Conservation (phyloP, 106 monocot genomes). For the Hemerocallis citrina region DNA sequence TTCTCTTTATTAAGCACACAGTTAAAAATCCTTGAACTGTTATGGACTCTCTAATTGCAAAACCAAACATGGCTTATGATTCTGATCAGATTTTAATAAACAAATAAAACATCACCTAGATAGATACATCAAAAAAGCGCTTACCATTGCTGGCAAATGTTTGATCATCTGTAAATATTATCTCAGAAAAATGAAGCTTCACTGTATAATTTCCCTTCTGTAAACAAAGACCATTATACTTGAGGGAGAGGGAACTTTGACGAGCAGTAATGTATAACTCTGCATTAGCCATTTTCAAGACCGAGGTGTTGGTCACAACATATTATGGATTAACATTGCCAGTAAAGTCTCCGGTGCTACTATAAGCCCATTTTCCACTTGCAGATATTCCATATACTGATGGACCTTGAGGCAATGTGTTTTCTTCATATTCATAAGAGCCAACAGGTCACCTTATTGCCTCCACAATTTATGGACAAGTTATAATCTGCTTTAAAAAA, state of each 20-base stretch:
- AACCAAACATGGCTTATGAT: too few relatives aligned
- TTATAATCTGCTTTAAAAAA: conserved; percentile 29
- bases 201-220: conserved; percentile 39
- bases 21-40: too few relatives aligned
- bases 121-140: conserved; percentile 48
- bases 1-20: too few relatives aligned
- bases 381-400: conserved; percentile 24
- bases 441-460: conserved; percentile 20
- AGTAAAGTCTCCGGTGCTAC: conserved; percentile 32
- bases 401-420: conserved; percentile 11
- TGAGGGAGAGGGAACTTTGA: conserved; percentile 35
- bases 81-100: background rate
- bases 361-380: conserved; percentile 45
- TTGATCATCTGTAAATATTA: conserved; percentile 29
- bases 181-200: conserved; percentile 47
- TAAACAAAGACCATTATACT: conserved; percentile 47
- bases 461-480: conserved; percentile 58
- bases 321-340: background rate
- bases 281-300: conserved; percentile 17
- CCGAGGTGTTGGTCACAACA: conserved; percentile 15
- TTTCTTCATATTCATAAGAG: conserved; percentile 17
- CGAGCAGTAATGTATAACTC: conserved; percentile 32
- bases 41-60: too few relatives aligned
- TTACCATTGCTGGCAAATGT: conserved; percentile 28
- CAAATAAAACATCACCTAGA: conserved; percentile 33